Percentiles rank a stretch among this genome's conserved stretches.
These are phyloP conservation scores for Diphasiastrum complanatum DNA, from an alignment of 83 land plant genomes.

Conservation along the genomic window DNA sequence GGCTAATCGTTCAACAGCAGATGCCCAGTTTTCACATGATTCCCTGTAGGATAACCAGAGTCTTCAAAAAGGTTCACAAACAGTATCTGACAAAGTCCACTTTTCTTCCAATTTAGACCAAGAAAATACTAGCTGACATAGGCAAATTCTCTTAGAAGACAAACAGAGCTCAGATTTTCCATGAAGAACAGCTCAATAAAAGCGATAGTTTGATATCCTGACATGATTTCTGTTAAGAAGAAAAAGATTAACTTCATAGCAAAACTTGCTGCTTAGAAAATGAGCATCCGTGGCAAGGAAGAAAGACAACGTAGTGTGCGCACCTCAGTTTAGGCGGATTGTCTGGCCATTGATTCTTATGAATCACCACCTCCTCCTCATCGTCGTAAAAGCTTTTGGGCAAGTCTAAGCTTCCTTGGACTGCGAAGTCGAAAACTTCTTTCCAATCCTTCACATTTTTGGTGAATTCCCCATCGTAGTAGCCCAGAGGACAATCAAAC, in stretches of 20 bases:
- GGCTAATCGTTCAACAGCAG: constrained; percentile 42
- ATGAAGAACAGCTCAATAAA: too few relatives aligned
- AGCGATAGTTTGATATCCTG: too few relatives aligned
- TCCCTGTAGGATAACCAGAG: constrained; percentile 32
- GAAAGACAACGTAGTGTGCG: too few relatives aligned
- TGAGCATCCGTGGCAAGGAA: too few relatives aligned
- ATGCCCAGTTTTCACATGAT: constrained; percentile 43
- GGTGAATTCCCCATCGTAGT: constrained; percentile 59
- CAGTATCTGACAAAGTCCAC: constrained; percentile 7
- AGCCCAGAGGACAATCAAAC: constrained; percentile 40
- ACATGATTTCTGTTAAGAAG: too few relatives aligned
- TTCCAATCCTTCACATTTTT: constrained; percentile 76
- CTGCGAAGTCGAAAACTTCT: constrained; percentile 56
- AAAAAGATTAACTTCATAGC: too few relatives aligned
- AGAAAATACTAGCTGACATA: background rate
- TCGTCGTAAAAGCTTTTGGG: constrained; percentile 24
- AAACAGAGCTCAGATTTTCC: too few relatives aligned
- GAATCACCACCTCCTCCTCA: background rate
- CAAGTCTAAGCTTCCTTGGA: constrained; percentile 10
- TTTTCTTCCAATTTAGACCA: constrained; percentile 1
- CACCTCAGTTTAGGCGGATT: constrained; percentile 23
- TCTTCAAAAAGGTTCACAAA: constrained; percentile 10
- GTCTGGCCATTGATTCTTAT: constrained; percentile 56
- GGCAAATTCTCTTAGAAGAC: background rate
- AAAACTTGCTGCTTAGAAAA: too few relatives aligned